A percentile compares a stretch with the other conserved stretches of the same genome.
phyloP scores from a whole-genome alignment of 768 basidiomycete genomes.

The Psilocybe cyanescens region DNA sequence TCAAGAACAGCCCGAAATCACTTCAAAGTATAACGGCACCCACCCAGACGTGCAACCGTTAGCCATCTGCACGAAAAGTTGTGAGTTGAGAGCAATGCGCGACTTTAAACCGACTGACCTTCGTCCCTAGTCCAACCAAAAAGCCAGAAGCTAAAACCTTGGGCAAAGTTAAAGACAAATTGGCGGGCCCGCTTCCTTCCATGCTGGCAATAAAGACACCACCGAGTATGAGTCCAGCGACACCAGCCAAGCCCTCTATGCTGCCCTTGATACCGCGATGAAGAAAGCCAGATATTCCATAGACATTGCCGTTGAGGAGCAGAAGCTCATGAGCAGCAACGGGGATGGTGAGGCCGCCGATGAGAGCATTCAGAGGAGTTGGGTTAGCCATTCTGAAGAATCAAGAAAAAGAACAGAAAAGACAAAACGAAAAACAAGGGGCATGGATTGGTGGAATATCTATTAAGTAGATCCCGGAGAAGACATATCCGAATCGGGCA shows the following conservation, averaged over 20 bases:
- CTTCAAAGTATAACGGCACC: constrained; percentile 1
- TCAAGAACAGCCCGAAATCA: background rate
- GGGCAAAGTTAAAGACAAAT: constrained; percentile 28
- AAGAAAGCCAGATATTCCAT: constrained; percentile 66
- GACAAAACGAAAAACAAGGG: constrained; percentile 1
- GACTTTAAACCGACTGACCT: constrained; percentile 34
- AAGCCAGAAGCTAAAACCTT: constrained; percentile 50
- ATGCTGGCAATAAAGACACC: constrained; percentile 47
- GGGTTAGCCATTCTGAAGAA: constrained; percentile 38
- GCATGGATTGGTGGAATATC: background rate
- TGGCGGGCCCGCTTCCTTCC: constrained; percentile 37
- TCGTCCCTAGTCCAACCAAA: constrained; percentile 61
- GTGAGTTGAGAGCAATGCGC: background rate
- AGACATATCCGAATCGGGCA: constrained; percentile 17
- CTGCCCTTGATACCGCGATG: constrained; percentile 51
- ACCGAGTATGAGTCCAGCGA: constrained; percentile 51
- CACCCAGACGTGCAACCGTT: constrained; percentile 74
- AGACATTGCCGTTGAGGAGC: constrained; percentile 56
- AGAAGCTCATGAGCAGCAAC: constrained; percentile 55
- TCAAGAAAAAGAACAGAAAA: constrained; percentile 4
- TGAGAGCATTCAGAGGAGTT: constrained; percentile 53
- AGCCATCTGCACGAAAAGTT: constrained; percentile 41
- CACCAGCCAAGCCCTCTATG: constrained; percentile 43
- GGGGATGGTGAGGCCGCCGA: constrained; percentile 58
- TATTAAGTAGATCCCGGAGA: background rate